Base-by-base conservation (phyloP, 169 alveolate genomes). In the Plasmodium sp. region DNA sequence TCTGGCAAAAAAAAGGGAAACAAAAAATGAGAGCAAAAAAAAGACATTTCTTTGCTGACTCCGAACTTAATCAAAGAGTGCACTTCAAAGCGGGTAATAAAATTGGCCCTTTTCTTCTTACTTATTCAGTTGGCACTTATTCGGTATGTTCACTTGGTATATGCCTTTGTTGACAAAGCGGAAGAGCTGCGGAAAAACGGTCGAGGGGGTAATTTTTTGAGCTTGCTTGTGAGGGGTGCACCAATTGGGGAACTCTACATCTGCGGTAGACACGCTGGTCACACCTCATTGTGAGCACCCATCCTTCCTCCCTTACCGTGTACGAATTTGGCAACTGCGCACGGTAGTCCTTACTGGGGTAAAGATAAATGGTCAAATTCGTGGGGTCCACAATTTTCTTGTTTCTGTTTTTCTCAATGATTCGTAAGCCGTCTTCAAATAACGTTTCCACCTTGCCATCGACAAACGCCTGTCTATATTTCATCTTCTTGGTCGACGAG, bases 361-460 rank as follows among this genome's bases (percentile, higher is more conserved):
- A 92, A 10, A 92, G 86, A 79, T 92, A 83, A 41, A 92, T 92
- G 27, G 81, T 67, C 31, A 92, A 34, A 82, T 92, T 92, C 3
- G 33, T 48, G 34, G 95, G 92, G 27, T 92, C 80, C 34, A 92
- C 84, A 58, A 92, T 92, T 92, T 92, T 92, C 41, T 92, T 92
- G 67, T 92, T 92, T 82, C 62, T 92, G 45, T 92, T 92, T 92
- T 92, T 92, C 62, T 92, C 95, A 82, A 92, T 92, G 27, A 92
- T 81, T 92, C 84, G 82, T 82, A 92, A 31, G 22, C 95, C 95
- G 72, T 92, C 95, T 31, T 92, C 95, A 72, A 92, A 92, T 92
- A 92, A 74, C 16, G 95, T 92, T 72, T 92, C 95, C 51, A 92
- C 92, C 84, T 92, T 92, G 31, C 95, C 95, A 72, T 92, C 95